A percentile compares a stretch with the other conserved stretches of the same genome.
phyloP scores from a whole-genome alignment of 768 basidiomycete genomes.

The Boletales sp. region DNA sequence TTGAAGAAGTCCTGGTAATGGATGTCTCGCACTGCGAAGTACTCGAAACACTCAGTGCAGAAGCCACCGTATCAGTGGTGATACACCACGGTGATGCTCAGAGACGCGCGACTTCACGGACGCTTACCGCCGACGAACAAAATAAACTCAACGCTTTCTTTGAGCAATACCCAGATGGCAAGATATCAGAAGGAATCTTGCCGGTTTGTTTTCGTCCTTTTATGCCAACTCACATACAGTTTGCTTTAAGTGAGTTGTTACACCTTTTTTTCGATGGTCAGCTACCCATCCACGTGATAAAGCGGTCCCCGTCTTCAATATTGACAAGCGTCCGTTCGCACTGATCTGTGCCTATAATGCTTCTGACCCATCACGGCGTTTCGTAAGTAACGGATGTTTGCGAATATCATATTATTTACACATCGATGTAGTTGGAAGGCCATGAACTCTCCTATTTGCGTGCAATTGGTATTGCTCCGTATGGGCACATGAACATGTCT shows the following conservation, averaged over 20 bases:
- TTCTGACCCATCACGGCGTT: conserved; percentile 74
- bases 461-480: conserved; percentile 61
- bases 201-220: conserved; percentile 81
- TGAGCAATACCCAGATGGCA: conserved; percentile 75
- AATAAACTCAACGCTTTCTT: conserved; percentile 74
- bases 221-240: conserved; percentile 77
- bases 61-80: conserved; percentile 62
- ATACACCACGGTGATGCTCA: conserved; percentile 67
- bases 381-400: conserved; percentile 44
- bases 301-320: conserved; percentile 92
- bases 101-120: conserved; percentile 47
- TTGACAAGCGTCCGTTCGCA: conserved; percentile 90
- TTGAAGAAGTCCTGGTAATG: conserved; percentile 89
- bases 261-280: background rate
- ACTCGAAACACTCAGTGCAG: conserved; percentile 60
- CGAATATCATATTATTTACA: conserved; percentile 7
- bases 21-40: conserved; percentile 91
- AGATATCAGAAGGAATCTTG: conserved; percentile 82
- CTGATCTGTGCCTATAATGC: conserved; percentile 90
- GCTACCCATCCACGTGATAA: conserved; percentile 3
- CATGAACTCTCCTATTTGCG: conserved; percentile 89
- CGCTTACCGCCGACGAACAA: conserved; percentile 69
- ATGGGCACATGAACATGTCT: background rate
- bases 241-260: conserved; percentile 70
- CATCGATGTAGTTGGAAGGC: conserved; percentile 64